Base-by-base conservation (phyloP, 163 green algal genomes). In the Prototheca wickerhamii region DNA sequence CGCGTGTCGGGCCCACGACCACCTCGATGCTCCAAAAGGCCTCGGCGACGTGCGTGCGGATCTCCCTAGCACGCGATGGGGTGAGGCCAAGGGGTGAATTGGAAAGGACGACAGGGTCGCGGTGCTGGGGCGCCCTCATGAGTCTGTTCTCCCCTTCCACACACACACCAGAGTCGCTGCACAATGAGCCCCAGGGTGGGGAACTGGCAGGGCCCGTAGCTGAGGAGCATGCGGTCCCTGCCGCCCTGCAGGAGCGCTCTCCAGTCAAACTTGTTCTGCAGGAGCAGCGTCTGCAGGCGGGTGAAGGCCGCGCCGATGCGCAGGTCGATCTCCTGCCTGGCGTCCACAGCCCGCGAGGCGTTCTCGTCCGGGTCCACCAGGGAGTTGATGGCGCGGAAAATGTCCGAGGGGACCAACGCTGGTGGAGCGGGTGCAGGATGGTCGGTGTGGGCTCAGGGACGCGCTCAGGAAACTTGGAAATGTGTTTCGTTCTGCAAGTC, bases 161-260 rank as follows among this genome's bases (percentile, higher is more conserved):
- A 42, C 58, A 63, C 32, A 44, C 62, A 89, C 91, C 93, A 98
- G 2, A 84, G 80, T 8, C 93, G 79, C 78, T 97, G 85, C 60
- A 99, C 93, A 49, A 98, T 95, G 53, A 98, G 84, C 2, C 91
- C 91, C 46, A 99, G 82, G 3, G 93, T 98, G 23, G 93, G 93
- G 70, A 98, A 98, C 81, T 98, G 91, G 79, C 93, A 99, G 28
- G 93, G 93, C 2, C 93, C 93, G 78, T 98, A 99, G 76, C 84
- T 95, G 30, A 98, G 61, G 23, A 98, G 57, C 28, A 78, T 68
- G 26, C 66, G 74, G 18, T 82, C 67, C 7, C 54, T 26, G 54
- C 71, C 62, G 34, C 58, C 44, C 23, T 64, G 55, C 56, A 62
- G 31, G 5, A 7, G 49, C 12, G 26, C 65, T 32, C 33, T 40